Evolutionary conservation across 257 asterid species (phyloP), one percentile per base, ranked within the genome.

Genomic region (Salvia hispanica): DNA sequence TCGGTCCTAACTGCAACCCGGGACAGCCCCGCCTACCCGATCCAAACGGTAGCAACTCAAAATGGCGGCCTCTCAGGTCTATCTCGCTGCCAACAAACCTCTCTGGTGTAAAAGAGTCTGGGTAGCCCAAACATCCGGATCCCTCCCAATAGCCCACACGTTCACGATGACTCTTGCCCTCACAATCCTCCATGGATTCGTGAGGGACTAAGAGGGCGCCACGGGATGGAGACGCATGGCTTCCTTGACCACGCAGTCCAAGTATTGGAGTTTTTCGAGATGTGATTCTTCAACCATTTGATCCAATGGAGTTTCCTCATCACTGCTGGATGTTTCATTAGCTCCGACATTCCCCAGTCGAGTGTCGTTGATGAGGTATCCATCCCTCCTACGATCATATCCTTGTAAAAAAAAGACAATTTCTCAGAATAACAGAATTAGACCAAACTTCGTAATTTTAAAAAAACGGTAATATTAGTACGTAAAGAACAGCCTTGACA

Each of bases 21-120:
- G 80, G 85, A 56, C 85, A 80, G 0, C 80, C 73, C 33, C 85
- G 55, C 12, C 82, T 46, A 1, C 78, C 85, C 1, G 85, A 70
- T 0, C 82, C 79, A 4, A 76, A 73, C 0, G 81, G 79, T 18
- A 79, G 0, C 2, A 79, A 74, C 51, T 66, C 67, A 10, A 79
- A 21, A 21, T 21, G 25, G 25, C 2, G 25, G 25, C 25, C 25
- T 21, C 25, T 21, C 25, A 21, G 25, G 25, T 21, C 25, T 21
- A 21, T 21, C 25, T 21, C 1, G 25, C 25, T 21, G 25, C 25
- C 25, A 21, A 21, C 2, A 2, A 21, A 21, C 25, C 25, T 21
- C 25, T 21, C 25, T 21, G 25, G 25, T 2, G 25, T 2, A 21
- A 21, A 21, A 21, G 25, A 21, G 25, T 21, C 25, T 0, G 25